Percentiles rank a stretch among this genome's conserved stretches.
phyloP scores from a whole-genome alignment of 2,329 filamentous ascomycete genomes.

The Epichloe gansuensis region DNA sequence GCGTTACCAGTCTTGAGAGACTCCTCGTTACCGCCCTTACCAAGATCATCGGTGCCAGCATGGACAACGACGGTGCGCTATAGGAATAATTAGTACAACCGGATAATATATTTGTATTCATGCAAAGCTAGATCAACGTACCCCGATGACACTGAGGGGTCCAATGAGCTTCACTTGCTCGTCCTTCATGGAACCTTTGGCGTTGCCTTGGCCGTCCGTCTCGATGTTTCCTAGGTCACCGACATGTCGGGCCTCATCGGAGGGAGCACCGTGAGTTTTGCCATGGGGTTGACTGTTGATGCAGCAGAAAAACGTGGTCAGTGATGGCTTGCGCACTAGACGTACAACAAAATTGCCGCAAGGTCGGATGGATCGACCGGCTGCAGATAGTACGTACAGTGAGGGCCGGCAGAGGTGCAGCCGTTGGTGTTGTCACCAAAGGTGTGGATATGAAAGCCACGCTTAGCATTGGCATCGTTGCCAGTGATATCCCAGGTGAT shows the following conservation, averaged over 20 bases:
- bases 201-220: constrained; percentile 86
- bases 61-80: constrained; percentile 93
- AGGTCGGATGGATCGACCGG: constrained; percentile 7
- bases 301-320: not conserved
- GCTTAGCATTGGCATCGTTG: constrained; percentile 88
- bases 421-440: constrained; percentile 99
- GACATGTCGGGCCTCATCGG: constrained; percentile 78
- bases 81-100: constrained; percentile 1
- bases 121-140: constrained; percentile 32
- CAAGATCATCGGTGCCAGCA: constrained; percentile 91
- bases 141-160: constrained; percentile 85
- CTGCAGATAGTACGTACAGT: constrained; percentile 54
- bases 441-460: constrained; percentile 97
- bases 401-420: constrained; percentile 94
- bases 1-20: constrained; percentile 98
- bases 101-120: not conserved
- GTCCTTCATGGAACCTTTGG: constrained; percentile 70
- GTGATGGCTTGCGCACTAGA: not conserved
- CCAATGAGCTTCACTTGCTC: constrained; percentile 90
- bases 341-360: not conserved
- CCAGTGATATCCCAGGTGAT: constrained; percentile 88
- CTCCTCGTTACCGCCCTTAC: constrained; percentile 83
- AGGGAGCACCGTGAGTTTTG: constrained; percentile 84
- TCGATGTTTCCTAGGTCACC: constrained; percentile 96
- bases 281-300: constrained; percentile 72